Conservation (phyloP, 768 basidiomycete species). For the Boletus bicolor region DNA sequence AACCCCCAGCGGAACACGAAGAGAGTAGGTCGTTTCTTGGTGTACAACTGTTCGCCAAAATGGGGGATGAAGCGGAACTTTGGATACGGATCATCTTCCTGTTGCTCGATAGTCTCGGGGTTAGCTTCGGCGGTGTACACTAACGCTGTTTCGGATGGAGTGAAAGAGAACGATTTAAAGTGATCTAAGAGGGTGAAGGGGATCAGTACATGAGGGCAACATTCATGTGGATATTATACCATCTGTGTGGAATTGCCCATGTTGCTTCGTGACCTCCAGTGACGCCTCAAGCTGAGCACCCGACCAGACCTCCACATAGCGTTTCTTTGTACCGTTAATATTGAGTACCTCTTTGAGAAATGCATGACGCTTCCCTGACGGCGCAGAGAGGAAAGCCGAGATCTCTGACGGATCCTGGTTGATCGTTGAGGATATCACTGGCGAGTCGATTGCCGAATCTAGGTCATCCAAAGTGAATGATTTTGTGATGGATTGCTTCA, state of each 20-base stretch:
- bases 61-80: slow-evolving; percentile 56
- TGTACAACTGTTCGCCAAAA: slow-evolving; percentile 61
- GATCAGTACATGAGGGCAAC: neutral
- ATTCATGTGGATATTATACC: slow-evolving; percentile 34
- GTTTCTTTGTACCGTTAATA: slow-evolving; percentile 33
- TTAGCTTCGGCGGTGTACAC: slow-evolving; percentile 63
- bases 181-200: slow-evolving; percentile 39
- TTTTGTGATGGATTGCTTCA: slow-evolving; percentile 43
- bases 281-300: slow-evolving; percentile 42
- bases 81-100: slow-evolving; percentile 27
- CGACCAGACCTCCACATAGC: slow-evolving; percentile 61
- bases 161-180: slow-evolving; percentile 51
- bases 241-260: slow-evolving; percentile 61
- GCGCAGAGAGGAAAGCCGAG: slow-evolving; percentile 42
- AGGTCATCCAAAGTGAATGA: slow-evolving; percentile 30
- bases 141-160: slow-evolving; percentile 48
- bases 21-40: slow-evolving; percentile 48
- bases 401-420: slow-evolving; percentile 33
- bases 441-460: slow-evolving; percentile 8
- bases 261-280: slow-evolving; percentile 54
- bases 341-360: slow-evolving; percentile 40
- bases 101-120: slow-evolving; percentile 11
- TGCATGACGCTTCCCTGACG: slow-evolving; percentile 40
- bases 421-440: slow-evolving; percentile 12
- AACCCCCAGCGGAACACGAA: slow-evolving; percentile 53